These are phyloP conservation scores for Macadamia tetraphylla DNA, from an alignment of 164 flowering plant species.

Conservation along the genomic window DNA sequence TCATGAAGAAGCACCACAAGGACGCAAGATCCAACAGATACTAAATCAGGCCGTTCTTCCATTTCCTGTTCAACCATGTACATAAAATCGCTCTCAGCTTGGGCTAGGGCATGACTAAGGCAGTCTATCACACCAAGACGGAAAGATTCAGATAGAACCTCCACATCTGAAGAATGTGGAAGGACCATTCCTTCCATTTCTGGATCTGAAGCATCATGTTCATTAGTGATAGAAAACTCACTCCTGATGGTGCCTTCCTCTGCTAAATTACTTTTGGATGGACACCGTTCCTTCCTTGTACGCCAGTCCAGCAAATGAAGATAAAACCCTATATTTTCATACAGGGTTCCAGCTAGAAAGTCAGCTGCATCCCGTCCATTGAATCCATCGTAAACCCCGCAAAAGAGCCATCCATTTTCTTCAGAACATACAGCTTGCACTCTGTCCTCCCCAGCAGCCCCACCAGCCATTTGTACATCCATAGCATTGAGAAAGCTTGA, in stretches of 20 bases:
- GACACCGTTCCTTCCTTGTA: constrained; percentile 7
- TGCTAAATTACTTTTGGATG: constrained; percentile 4
- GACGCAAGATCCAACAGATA: constrained; percentile 33
- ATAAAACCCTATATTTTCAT: constrained; percentile 26
- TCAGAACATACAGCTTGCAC: constrained; percentile 14
- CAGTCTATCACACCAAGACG: constrained; percentile 23
- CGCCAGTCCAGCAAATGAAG: constrained; percentile 24
- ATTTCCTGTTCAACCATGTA: constrained; percentile 31
- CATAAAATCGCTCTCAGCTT: constrained; percentile 31
- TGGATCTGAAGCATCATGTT: constrained; percentile 6
- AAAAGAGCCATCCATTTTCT: constrained; percentile 28
- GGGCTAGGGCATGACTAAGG: constrained; percentile 23
- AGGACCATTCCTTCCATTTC: constrained; percentile 4
- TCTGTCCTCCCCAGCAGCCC: constrained; percentile 29
- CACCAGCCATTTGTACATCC: constrained; percentile 30
- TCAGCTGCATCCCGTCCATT: constrained; percentile 33
- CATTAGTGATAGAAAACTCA: constrained; percentile 7
- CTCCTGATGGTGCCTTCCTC: constrained; percentile 6
- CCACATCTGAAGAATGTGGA: constrained; percentile 14
- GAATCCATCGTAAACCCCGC: constrained; percentile 29
- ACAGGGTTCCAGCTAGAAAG: constrained; percentile 24
- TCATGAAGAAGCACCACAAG: constrained; percentile 28
- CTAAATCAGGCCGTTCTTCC: constrained; percentile 32
- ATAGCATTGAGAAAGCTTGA: constrained; percentile 24
- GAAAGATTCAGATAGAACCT: constrained; percentile 16